A percentile compares a stretch with the other conserved stretches of the same genome.
Evolutionary conservation across 371 early-diverging fungal genomes (phyloP).

Genomic region (Apophysomyces ossiformis): DNA sequence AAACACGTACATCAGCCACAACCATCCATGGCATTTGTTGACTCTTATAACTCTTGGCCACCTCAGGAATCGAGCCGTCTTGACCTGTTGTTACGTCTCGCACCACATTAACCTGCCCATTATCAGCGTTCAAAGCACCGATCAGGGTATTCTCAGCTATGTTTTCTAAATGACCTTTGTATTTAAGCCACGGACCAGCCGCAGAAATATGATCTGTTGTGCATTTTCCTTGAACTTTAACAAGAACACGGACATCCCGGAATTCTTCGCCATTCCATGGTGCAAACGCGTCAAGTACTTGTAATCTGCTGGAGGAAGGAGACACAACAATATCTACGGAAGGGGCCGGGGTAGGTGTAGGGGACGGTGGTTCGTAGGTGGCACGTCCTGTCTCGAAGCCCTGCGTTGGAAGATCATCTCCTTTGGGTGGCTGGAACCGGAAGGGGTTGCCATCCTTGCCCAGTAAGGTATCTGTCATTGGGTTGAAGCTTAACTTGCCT

Average conservation of each 20-base stretch:
- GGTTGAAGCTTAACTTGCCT: conserved; percentile 91
- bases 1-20: conserved; percentile 76
- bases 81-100: conserved; percentile 70
- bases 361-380: conserved; percentile 61
- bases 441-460: conserved; percentile 76
- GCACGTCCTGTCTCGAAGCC: conserved; percentile 87
- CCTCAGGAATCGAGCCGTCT: conserved; percentile 85
- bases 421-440: conserved; percentile 82
- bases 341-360: conserved; percentile 64
- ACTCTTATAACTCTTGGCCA: conserved; percentile 88
- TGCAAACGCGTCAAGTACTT: conserved; percentile 83
- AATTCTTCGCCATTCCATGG: conserved; percentile 85
- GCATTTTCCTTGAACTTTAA: conserved; percentile 97
- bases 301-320: conserved; percentile 81
- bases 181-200: conserved; percentile 97
- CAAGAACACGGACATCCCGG: conserved; percentile 73
- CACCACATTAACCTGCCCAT: conserved; percentile 85
- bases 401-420: conserved; percentile 83
- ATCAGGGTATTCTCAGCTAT: conserved; percentile 96
- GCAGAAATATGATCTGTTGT: conserved; percentile 97
- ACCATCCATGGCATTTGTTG: conserved; percentile 89
- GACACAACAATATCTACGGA: conserved; percentile 67
- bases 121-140: conserved; percentile 94
- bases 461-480: conserved; percentile 80
- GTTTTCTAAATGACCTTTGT: conserved; percentile 96